Conservation (phyloP, 2,329 filamentous ascomycete species). For the Nemania serpens region DNA sequence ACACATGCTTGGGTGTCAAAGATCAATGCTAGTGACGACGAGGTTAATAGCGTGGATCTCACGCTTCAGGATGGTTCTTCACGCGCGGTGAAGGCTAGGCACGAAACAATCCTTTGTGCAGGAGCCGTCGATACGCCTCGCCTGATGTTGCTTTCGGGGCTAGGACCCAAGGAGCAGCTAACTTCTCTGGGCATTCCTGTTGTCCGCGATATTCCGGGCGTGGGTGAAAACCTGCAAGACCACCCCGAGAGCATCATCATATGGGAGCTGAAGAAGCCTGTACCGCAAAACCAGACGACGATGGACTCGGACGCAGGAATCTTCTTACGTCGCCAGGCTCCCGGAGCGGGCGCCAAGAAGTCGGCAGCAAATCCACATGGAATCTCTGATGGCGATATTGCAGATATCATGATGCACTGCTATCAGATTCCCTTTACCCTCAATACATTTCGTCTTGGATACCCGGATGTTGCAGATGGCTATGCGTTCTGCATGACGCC, state of each 20-base stretch:
- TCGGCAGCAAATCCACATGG: slow-evolving; percentile 53
- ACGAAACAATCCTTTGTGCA: slow-evolving; percentile 79
- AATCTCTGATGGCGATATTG: slow-evolving; percentile 70
- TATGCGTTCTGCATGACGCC: slow-evolving; percentile 94
- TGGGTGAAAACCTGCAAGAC: slow-evolving; percentile 65
- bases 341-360: slow-evolving; percentile 66
- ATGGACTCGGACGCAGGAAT: slow-evolving; percentile 91
- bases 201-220: slow-evolving; percentile 62
- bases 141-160: slow-evolving; percentile 61
- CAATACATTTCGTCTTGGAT: slow-evolving; percentile 82
- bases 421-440: slow-evolving; percentile 93
- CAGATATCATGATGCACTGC: slow-evolving; percentile 95
- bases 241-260: slow-evolving; percentile 65
- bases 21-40: slow-evolving; percentile 71
- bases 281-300: slow-evolving; percentile 79
- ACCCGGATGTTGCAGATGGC: slow-evolving; percentile 63
- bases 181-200: slow-evolving; percentile 57
- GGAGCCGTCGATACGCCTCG: slow-evolving; percentile 83
- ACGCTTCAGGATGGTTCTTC: slow-evolving; percentile 59
- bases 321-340: slow-evolving; percentile 78
- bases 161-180: slow-evolving; percentile 61
- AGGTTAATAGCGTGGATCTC: slow-evolving; percentile 74
- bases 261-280: slow-evolving; percentile 80
- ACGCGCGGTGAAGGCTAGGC: slow-evolving; percentile 65
- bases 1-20: slow-evolving; percentile 88